These are phyloP conservation scores for Begonia masoniana DNA, from an alignment of 306 rosid genomes.

Conservation along the genomic window DNA sequence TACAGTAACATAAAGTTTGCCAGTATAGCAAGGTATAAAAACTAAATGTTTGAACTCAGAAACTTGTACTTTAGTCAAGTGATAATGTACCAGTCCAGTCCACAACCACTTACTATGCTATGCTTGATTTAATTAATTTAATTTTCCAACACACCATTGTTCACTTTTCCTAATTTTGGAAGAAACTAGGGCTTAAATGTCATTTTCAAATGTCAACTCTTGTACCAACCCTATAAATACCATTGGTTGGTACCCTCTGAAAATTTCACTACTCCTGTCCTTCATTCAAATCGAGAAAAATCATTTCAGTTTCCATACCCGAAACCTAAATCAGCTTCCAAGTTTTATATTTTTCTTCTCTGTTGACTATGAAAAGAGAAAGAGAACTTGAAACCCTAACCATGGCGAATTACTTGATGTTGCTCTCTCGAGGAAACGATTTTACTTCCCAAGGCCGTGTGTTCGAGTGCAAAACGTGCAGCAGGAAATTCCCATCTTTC, in stretches of 20 bases:
- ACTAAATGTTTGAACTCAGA: no score
- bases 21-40: no score
- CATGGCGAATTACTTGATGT: conserved; percentile 88
- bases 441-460: conserved; percentile 29
- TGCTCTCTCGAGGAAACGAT: conserved; percentile 47
- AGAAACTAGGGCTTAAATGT: conserved; percentile 9
- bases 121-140: neutral
- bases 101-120: no score
- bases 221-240: conserved; percentile 5
- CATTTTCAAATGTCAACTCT: conserved; percentile 10
- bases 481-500: conserved; percentile 71
- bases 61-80: no score
- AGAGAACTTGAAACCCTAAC: conserved; percentile 42
- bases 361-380: conserved; percentile 53
- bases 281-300: neutral
- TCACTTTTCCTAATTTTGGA: conserved; percentile 1
- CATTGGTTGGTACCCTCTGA: neutral
- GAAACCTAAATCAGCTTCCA: neutral
- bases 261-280: conserved; percentile 1
- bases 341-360: no score
- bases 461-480: conserved; percentile 91
- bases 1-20: no score
- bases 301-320: conserved; percentile 1
- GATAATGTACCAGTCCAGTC: no score
- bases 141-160: neutral